Evolutionary conservation across 2,329 filamentous ascomycete genomes (phyloP).

Genomic region (Colletotrichum sp.): DNA sequence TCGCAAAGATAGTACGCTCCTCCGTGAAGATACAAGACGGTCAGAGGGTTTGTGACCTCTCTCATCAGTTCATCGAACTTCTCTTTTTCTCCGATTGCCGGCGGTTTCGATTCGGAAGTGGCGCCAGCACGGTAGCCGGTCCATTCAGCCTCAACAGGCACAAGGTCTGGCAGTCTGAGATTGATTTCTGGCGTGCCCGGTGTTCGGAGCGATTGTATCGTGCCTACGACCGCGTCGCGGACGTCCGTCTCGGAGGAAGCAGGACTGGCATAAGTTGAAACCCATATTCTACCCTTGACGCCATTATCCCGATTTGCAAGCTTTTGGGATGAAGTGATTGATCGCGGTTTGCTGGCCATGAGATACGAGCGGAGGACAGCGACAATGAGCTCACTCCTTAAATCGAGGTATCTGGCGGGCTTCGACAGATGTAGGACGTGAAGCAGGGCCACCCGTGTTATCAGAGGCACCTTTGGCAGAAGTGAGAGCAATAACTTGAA

Average conservation of each 20-base stretch:
- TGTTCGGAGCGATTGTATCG: constrained; percentile 57
- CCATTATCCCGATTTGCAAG: constrained; percentile 66
- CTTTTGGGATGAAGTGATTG: constrained; percentile 68
- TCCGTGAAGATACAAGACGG: constrained; percentile 77
- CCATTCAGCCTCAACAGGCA: constrained; percentile 75
- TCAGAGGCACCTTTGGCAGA: constrained; percentile 64
- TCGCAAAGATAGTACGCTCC: constrained; percentile 78
- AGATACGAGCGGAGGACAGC: constrained; percentile 73
- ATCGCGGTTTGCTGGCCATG: constrained; percentile 44
- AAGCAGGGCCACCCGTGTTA: constrained; percentile 64
- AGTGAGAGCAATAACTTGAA: constrained; percentile 30
- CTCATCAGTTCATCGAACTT: constrained; percentile 72
- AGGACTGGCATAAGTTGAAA: constrained; percentile 72
- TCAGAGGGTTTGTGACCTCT: constrained; percentile 67
- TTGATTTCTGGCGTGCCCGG: constrained; percentile 32
- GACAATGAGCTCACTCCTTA: constrained; percentile 76
- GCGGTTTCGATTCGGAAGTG: constrained; percentile 52
- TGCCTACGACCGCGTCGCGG: constrained; percentile 61
- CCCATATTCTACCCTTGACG: constrained; percentile 82
- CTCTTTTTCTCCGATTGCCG: constrained; percentile 63
- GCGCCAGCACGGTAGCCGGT: constrained; percentile 69
- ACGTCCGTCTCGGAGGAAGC: constrained; percentile 61
- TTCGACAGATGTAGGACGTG: constrained; percentile 73
- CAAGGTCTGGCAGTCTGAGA: constrained; percentile 52
- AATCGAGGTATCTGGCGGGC: constrained; percentile 77